A percentile compares a stretch with the other conserved stretches of the same genome.
phyloP scores from a whole-genome alignment of 345 rosid species.

The Euclidium syriacum region DNA sequence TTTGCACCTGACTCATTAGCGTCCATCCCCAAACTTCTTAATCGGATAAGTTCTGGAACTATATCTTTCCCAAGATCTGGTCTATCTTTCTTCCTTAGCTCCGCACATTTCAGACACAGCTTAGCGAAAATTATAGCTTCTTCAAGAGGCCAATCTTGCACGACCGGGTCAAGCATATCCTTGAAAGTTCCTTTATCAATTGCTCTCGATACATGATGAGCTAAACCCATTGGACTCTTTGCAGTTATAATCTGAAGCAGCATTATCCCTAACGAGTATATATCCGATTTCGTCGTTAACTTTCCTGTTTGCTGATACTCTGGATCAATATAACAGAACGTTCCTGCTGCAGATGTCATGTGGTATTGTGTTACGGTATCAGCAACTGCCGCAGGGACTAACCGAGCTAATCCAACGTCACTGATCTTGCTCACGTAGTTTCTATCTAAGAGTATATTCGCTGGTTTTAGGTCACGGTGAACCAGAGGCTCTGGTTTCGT shows the following conservation, averaged over 20 bases:
- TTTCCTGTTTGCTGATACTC: conserved; percentile 88
- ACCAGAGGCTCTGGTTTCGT: conserved; percentile 96
- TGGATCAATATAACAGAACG: conserved; percentile 88
- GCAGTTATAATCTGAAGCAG: conserved; percentile 81
- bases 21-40: conserved; percentile 47
- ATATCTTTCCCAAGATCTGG: conserved; percentile 69
- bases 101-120: conserved; percentile 56
- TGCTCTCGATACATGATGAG: conserved; percentile 70
- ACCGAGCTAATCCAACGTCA: conserved; percentile 89
- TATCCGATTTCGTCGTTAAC: conserved; percentile 76
- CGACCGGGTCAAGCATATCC: conserved; percentile 58
- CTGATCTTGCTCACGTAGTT: conserved; percentile 86
- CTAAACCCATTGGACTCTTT: conserved; percentile 74
- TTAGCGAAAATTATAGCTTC: conserved; percentile 57
- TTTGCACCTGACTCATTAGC: conserved; percentile 15
- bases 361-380: conserved; percentile 74
- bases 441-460: conserved; percentile 79
- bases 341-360: conserved; percentile 93
- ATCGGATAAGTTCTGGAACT: conserved; percentile 64
- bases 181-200: conserved; percentile 56
- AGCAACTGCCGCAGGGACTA: conserved; percentile 81
- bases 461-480: conserved; percentile 90
- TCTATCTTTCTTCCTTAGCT: conserved; percentile 77
- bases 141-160: conserved; percentile 75
- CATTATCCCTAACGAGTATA: conserved; percentile 80